Percentiles rank a stretch among this genome's conserved stretches.
phyloP scores from a whole-genome alignment of 371 early-diverging fungal genomes.

The Lichtheimia ornata region DNA sequence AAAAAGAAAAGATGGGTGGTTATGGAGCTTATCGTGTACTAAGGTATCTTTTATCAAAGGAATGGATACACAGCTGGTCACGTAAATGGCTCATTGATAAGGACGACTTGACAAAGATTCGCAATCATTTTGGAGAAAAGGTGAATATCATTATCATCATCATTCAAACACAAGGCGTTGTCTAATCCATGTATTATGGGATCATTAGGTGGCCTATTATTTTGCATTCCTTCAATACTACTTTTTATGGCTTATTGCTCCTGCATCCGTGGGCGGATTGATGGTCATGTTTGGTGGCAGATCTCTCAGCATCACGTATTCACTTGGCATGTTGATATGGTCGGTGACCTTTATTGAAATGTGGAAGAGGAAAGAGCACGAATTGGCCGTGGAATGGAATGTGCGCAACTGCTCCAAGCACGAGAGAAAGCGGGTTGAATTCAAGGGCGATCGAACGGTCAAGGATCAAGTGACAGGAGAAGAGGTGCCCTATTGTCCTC shows the following conservation, averaged over 20 bases:
- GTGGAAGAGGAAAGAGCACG: constrained; percentile 78
- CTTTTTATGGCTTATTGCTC: constrained; percentile 69
- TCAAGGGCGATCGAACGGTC: constrained; percentile 60
- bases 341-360: constrained; percentile 70
- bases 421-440: constrained; percentile 67
- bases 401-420: constrained; percentile 65
- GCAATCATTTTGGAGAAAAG: constrained; percentile 87
- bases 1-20: constrained; percentile 12
- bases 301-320: constrained; percentile 65
- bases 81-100: constrained; percentile 74
- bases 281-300: constrained; percentile 54
- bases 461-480: constrained; percentile 79
- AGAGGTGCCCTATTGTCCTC: constrained; percentile 65
- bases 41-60: constrained; percentile 23
- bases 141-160: constrained; percentile 8
- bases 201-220: constrained; percentile 71
- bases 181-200: too few relatives aligned
- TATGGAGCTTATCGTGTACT: neutral
- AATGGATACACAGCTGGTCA: constrained; percentile 80
- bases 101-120: constrained; percentile 65
- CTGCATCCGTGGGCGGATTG: constrained; percentile 66
- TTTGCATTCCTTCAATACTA: constrained; percentile 92
- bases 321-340: constrained; percentile 73
- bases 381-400: constrained; percentile 78
- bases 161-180: neutral